Percentiles rank a stretch among this genome's conserved stretches.
Evolutionary conservation across 441 rosid species (phyloP).

Genomic region (Brassica hybrid): DNA sequence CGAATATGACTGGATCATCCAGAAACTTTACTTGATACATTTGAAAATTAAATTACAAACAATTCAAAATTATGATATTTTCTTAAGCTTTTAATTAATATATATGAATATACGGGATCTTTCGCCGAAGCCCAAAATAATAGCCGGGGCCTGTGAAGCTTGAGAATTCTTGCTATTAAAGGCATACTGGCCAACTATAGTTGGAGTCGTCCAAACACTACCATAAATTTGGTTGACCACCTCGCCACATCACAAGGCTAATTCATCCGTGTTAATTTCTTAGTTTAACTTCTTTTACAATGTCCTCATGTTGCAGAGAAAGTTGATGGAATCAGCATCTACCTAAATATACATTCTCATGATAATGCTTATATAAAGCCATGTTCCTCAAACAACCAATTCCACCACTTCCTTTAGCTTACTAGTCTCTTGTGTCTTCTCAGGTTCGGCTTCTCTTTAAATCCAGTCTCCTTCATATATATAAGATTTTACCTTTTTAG

Average conservation of each 20-base stretch:
- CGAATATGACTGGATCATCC: not conserved
- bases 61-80: not conserved
- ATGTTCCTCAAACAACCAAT: constrained; percentile 33
- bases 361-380: constrained; percentile 32
- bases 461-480: constrained; percentile 8
- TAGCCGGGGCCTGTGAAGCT: not conserved
- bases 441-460: constrained; percentile 19
- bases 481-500: constrained; percentile 11
- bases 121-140: not conserved
- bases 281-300: constrained; percentile 13
- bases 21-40: not conserved
- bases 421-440: constrained; percentile 28
- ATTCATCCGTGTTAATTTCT: constrained; percentile 1
- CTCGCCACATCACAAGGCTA: not conserved
- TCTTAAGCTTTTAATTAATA: not conserved
- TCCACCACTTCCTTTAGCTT: constrained; percentile 29
- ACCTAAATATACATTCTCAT: constrained; percentile 17
- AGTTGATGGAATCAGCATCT: constrained; percentile 44
- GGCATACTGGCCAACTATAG: not conserved
- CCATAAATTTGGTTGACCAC: not conserved
- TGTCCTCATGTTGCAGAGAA: constrained; percentile 33
- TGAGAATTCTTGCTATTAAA: not conserved
- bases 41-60: not conserved
- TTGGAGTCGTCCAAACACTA: not conserved
- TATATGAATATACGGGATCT: constrained; percentile 1